Conservation (phyloP, 1,139 yeast species). For the Hemisphaericaspora xylanilytica region DNA sequence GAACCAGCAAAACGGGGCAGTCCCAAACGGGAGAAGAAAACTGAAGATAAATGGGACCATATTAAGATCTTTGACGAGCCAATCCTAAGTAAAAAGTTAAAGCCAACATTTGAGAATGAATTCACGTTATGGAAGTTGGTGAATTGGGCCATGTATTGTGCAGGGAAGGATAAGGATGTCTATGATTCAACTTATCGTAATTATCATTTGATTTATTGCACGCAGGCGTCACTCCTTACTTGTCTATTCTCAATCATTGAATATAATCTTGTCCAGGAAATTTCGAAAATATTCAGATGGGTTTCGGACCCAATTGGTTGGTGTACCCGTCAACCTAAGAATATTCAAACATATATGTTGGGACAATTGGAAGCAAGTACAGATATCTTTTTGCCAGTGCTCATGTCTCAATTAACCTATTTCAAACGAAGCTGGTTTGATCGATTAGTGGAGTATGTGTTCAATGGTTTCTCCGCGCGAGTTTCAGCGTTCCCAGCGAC, state of each 20-base stretch:
- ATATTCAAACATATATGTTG: constrained; percentile 1
- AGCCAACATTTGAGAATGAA: constrained; percentile 17
- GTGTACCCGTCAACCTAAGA: background rate
- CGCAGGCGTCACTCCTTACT: constrained; percentile 20
- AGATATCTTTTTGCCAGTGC: constrained; percentile 10
- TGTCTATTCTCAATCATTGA: constrained; percentile 24
- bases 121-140: constrained; percentile 33
- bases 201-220: constrained; percentile 24
- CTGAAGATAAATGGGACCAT: constrained; percentile 10
- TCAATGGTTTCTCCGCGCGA: constrained; percentile 27
- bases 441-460: constrained; percentile 27
- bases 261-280: constrained; percentile 17
- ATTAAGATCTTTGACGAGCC: constrained; percentile 32
- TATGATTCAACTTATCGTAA: constrained; percentile 21
- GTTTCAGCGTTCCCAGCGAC: constrained; percentile 20
- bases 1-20: constrained; percentile 1
- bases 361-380: background rate
- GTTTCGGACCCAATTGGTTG: constrained; percentile 7
- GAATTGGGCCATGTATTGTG: constrained; percentile 38
- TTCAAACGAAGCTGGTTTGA: constrained; percentile 29
- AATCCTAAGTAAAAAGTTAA: constrained; percentile 23
- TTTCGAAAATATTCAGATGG: constrained; percentile 7
- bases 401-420: constrained; percentile 20
- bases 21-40: background rate
- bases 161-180: constrained; percentile 23